Evolutionary conservation across 371 early-diverging fungal species (phyloP).

Genomic region (Syncephalastrum contaminatum): DNA sequence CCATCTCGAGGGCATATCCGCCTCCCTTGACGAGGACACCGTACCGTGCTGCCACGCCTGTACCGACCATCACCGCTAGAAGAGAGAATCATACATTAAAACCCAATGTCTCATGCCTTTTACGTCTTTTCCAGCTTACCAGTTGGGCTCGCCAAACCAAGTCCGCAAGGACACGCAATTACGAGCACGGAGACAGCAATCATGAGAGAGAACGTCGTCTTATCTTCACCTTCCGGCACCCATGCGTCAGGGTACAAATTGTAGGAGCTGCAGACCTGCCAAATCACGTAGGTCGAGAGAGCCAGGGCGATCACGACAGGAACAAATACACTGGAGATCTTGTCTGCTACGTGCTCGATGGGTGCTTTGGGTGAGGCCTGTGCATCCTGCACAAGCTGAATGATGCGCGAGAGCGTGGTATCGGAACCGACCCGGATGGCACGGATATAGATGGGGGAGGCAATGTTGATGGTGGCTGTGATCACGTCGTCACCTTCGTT

Average conservation of each 20-base stretch:
- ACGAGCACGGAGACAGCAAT: constrained; percentile 65
- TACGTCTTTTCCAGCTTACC: constrained; percentile 20
- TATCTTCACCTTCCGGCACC: constrained; percentile 43
- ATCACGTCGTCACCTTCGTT: constrained; percentile 51
- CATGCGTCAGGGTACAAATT: constrained; percentile 43
- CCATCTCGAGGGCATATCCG: constrained; percentile 58
- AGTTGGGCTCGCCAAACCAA: constrained; percentile 81
- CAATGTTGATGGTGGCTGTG: constrained; percentile 61
- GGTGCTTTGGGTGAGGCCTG: constrained; percentile 69
- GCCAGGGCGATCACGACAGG: constrained; percentile 59
- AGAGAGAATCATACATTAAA: background rate
- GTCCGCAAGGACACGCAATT: constrained; percentile 75
- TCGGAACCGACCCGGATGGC: constrained; percentile 60
- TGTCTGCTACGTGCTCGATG: constrained; percentile 64
- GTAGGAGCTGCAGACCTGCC: constrained; percentile 45
- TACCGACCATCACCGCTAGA: constrained; percentile 87
- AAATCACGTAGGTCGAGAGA: constrained; percentile 54
- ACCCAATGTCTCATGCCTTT: background rate
- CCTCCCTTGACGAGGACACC: constrained; percentile 60
- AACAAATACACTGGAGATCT: constrained; percentile 60
- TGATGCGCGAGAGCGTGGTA: constrained; percentile 64
- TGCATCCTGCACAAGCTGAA: constrained; percentile 67
- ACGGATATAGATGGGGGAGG: constrained; percentile 56
- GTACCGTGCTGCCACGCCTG: constrained; percentile 77
- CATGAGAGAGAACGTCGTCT: constrained; percentile 40